phyloP scores from a whole-genome alignment of 371 early-diverging fungal genomes.

The Dichotomocladium elegans region DNA sequence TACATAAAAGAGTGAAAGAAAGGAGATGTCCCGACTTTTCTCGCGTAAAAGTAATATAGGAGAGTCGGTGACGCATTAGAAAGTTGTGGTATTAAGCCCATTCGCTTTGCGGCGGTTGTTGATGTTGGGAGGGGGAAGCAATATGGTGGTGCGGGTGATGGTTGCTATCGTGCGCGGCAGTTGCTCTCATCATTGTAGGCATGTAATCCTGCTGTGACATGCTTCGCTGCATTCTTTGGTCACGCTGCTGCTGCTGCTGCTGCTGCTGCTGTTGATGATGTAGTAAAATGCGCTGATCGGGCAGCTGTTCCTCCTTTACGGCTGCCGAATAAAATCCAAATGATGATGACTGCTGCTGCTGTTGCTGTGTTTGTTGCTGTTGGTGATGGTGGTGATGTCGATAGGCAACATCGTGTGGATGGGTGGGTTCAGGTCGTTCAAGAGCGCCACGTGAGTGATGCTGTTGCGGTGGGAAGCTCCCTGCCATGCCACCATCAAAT shows the following conservation, averaged over 20 bases:
- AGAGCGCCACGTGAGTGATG: neutral
- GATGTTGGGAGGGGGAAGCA: neutral
- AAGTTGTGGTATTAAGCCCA: neutral
- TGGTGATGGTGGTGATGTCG: constrained; percentile 1
- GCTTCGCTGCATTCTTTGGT: constrained; percentile 3
- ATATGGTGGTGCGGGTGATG: constrained; percentile 1
- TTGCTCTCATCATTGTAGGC: neutral
- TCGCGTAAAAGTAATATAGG: neutral
- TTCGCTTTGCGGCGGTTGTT: neutral
- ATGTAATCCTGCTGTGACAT: constrained; percentile 11
- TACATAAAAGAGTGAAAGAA: neutral
- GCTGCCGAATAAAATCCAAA: constrained; percentile 1
- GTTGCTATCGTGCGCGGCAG: constrained; percentile 1
- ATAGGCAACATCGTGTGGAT: constrained; percentile 3
- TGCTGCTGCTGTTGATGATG: constrained; percentile 7
- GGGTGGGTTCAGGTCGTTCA: constrained; percentile 9
- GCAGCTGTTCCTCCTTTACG: constrained; percentile 7
- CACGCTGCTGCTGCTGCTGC: neutral
- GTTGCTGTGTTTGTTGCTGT: neutral
- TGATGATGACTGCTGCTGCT: neutral
- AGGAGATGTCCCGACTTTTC: neutral
- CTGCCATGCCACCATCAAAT: constrained; percentile 6
- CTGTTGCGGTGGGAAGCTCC: neutral
- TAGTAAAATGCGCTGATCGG: constrained; percentile 5
- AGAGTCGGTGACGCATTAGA: neutral